Evolutionary conservation across 2,329 filamentous ascomycete genomes (phyloP).

Genomic region (Bipolaris zeicola): DNA sequence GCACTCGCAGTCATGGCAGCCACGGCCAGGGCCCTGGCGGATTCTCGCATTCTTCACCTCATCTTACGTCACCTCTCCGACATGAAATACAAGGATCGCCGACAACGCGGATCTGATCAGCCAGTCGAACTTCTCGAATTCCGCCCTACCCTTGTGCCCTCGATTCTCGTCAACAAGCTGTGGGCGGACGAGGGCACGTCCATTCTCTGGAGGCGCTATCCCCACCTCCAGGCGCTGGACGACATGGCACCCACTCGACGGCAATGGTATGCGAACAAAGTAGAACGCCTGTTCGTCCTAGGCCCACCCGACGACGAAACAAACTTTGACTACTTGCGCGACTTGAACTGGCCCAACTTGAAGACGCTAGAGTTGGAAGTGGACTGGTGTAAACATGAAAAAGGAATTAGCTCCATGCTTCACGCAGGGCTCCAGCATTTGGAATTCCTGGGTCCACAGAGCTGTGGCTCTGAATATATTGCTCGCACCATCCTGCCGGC

Average conservation of each 20-base stretch:
- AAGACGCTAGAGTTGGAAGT: slow-evolving; percentile 39
- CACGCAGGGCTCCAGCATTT: slow-evolving; percentile 33
- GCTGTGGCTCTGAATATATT: slow-evolving; percentile 30
- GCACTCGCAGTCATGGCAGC: slow-evolving; percentile 31
- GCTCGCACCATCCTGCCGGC: slow-evolving; percentile 27
- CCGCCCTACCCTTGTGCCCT: slow-evolving; percentile 41
- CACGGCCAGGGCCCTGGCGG: slow-evolving; percentile 23
- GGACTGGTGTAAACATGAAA: slow-evolving; percentile 31
- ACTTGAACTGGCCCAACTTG: slow-evolving; percentile 36
- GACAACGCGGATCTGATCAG: slow-evolving; percentile 38
- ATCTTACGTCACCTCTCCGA: slow-evolving; percentile 38
- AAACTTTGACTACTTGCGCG: slow-evolving; percentile 31
- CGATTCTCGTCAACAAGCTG: slow-evolving; percentile 39
- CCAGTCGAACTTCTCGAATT: slow-evolving; percentile 44
- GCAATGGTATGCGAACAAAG: slow-evolving; percentile 43
- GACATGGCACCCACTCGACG: slow-evolving; percentile 27
- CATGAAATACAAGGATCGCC: slow-evolving; percentile 39
- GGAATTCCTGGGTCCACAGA: slow-evolving; percentile 34
- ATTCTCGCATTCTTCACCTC: slow-evolving; percentile 33
- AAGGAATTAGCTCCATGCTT: slow-evolving; percentile 29
- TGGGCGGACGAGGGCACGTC: slow-evolving; percentile 43
- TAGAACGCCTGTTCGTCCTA: slow-evolving; percentile 33
- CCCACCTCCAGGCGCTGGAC: slow-evolving; percentile 35
- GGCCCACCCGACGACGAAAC: slow-evolving; percentile 21
- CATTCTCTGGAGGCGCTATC: slow-evolving; percentile 41